Evolutionary conservation across 1,284 basidiomycete species (phyloP), one percentile per base, ranked within the genome.

Genomic region (Malassezia nana): DNA sequence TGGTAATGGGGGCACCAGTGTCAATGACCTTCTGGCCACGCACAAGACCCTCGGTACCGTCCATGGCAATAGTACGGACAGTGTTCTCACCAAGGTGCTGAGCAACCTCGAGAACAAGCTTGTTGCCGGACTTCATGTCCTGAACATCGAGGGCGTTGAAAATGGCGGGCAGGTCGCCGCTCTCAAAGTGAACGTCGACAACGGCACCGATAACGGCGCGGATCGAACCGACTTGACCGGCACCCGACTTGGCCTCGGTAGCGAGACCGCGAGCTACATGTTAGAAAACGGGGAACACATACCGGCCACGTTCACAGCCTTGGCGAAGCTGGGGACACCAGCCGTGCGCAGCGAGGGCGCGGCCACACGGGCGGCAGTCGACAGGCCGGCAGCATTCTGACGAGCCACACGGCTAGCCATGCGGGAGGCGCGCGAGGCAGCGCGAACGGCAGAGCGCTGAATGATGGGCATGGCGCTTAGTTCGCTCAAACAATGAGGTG

Each of bases 1-100:
- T 89, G 78, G 82, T 82, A 78, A 98, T 96, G 77, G 92, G 92
- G 55, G 85, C 80, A 77, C 92, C 92, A 43, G 91, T 94, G 79
- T 96, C 92, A 73, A 92, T 75, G 74, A 96, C 92, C 80, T 85
- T 90, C 78, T 92, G 87, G 51, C 92, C 92, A 80, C 92, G 90
- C 67, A 98, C 90, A 74, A 98, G 88, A 89, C 92, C 92, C 78
- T 95, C 92, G 59, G 92, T 98, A 75, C 91, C 91, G 77, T 95
- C 91, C 76, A 77, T 77, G 66, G 76, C 76, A 67, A 77, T 77
- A 60, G 70, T 54, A 61, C 91, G 88, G 77, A 94, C 89, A 43
- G 90, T 88, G 83, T 95, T 95, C 81, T 72, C 92, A 78, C 92
- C 92, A 62, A 98, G 81, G 78, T 98, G 92, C 67, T 90, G 89